Evolutionary conservation across 768 basidiomycete species (phyloP), one percentile per base, ranked within the genome.

Genomic region (Lentinula sp.): DNA sequence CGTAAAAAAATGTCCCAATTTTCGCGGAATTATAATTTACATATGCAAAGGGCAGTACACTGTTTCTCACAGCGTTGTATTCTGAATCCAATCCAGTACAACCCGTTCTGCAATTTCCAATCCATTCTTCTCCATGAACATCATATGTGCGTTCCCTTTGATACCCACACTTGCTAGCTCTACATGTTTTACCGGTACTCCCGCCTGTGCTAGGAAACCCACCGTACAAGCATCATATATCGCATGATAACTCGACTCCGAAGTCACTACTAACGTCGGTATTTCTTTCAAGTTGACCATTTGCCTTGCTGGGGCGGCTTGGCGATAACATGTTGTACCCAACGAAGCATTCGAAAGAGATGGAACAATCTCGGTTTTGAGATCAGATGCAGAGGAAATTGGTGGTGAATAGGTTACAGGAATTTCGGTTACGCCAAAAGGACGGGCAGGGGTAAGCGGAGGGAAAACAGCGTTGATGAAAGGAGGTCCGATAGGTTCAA

Each of bases 111-210:
- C 75, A 42, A 77, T 74, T 45, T 71, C 69, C 37, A 73, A 62
- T 10, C 67, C 69, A 60, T 77, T 76, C 39, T 70, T 69, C 50
- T 77, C 76, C 75, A 77, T 76, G 62, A 77, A 76, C 52, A 77
- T 68, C 72, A 77, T 72, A 59, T 77, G 76, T 13, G 68, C 76
- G 51, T 77, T 77, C 36, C 76, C 76, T 59, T 53, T 61, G 28
- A 77, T 73, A 16, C 76, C 76, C 1, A 72, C 52, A 48, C 63
- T 64, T 32, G 65, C 68, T 41, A 77, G 48, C 36, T 59, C 62
- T 42, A 72, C 61, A 62, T 74, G 72, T n/a, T 71, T 69, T 4
- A 76, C 74, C 7, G 62, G 59, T 36, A 76, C 75, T 0, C 75
- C 76, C 0, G 71, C 76, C 23, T 73, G 67, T 18, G 53, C 62